Conservation (phyloP, 805 yeast species). For the Hanseniaspora jakobsenii region DNA sequence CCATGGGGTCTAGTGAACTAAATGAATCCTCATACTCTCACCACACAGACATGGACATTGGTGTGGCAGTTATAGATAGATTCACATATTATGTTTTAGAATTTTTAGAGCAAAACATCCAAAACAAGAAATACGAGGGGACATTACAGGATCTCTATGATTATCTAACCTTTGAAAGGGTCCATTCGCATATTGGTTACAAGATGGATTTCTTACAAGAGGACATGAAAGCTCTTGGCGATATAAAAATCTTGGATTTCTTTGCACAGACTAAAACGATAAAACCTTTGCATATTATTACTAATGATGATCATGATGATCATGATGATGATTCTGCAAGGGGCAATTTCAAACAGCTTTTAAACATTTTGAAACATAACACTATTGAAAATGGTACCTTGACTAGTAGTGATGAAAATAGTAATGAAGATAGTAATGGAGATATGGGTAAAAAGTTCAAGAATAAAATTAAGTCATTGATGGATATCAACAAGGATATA, state of each 20-base stretch:
- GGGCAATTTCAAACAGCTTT: neutral
- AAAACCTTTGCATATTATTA: no score
- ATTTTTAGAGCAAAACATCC: conserved; percentile 57
- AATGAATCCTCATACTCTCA: conserved; percentile 92
- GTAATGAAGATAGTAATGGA: no score
- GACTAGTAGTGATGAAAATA: no score
- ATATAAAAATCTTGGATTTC: conserved; percentile 79
- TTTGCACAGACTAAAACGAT: conserved; percentile 41
- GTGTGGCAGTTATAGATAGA: conserved; percentile 95
- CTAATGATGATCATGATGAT: neutral
- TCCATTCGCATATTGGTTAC: conserved; percentile 90
- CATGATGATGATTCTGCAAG: conserved; percentile 16
- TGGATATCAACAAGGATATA: neutral
- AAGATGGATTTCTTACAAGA: conserved; percentile 66
- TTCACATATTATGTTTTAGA: conserved; percentile 88
- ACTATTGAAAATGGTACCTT: neutral
- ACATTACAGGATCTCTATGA: conserved; percentile 78
- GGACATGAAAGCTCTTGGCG: conserved; percentile 31
- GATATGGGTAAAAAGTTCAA: neutral
- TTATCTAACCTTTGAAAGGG: conserved; percentile 68
- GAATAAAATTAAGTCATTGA: neutral
- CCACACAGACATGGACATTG: conserved; percentile 88
- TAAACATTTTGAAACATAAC: neutral
- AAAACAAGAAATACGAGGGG: conserved; percentile 53
- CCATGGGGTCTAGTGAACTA: conserved; percentile 80